Conservation (phyloP, 441 rosid species). For the Eruca vesicaria region DNA sequence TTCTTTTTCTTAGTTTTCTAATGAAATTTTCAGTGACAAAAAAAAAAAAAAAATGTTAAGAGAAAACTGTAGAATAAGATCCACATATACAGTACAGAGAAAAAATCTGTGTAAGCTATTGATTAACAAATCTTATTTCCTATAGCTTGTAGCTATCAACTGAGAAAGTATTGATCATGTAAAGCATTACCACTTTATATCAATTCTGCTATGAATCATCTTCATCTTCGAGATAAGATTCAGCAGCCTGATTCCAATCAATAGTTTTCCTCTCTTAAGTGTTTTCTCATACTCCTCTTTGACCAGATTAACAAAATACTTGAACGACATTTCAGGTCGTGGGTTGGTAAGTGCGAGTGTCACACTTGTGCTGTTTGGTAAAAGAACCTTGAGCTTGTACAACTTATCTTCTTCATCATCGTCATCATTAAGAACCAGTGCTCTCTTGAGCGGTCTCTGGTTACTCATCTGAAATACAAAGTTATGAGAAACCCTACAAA, state of each 20-base stretch:
- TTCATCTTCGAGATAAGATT: conserved; percentile 33
- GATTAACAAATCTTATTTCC: too few relatives aligned
- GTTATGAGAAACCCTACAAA: not conserved
- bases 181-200: too few relatives aligned
- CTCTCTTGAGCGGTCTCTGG: conserved; percentile 22
- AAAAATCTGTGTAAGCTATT: too few relatives aligned
- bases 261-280: conserved; percentile 15
- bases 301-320: conserved; percentile 39
- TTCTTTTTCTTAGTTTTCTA: too few relatives aligned
- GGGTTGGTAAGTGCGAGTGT: conserved; percentile 35
- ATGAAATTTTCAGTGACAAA: too few relatives aligned
- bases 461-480: conserved; percentile 15
- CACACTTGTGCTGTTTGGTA: conserved; percentile 55
- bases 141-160: too few relatives aligned
- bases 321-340: conserved; percentile 25
- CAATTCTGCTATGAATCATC: too few relatives aligned
- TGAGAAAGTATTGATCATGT: too few relatives aligned
- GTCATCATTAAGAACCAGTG: not conserved
- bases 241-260: conserved; percentile 34
- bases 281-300: conserved; percentile 30
- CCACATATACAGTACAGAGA: too few relatives aligned
- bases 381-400: conserved; percentile 46
- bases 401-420: not conserved
- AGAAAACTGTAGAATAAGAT: too few relatives aligned
- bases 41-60: too few relatives aligned